Conservation (phyloP, 192 early-diverging fungal species). For the Coemansia sp. region DNA sequence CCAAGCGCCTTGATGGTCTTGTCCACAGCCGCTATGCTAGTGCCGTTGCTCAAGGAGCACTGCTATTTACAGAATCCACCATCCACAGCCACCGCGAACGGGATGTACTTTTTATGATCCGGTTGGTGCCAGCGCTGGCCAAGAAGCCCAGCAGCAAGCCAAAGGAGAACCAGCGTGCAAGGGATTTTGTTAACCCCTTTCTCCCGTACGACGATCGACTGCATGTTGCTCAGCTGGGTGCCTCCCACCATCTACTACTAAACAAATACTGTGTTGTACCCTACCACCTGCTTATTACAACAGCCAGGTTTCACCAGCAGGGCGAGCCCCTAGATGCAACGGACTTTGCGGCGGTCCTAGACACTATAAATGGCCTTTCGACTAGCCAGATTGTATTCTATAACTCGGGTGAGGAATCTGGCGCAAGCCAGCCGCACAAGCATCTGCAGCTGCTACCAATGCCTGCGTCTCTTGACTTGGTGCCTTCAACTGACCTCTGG, state of each 20-base stretch:
- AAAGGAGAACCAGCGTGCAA: conserved; percentile 22
- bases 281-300: conserved; percentile 60
- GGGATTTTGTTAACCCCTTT: conserved; percentile 48
- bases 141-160: conserved; percentile 48
- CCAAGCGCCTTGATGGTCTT: conserved; percentile 23
- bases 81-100: conserved; percentile 25
- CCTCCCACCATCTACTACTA: conserved; percentile 57
- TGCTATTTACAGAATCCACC: conserved; percentile 45
- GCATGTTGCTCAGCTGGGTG: conserved; percentile 34
- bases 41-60: conserved; percentile 38
- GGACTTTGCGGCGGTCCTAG: conserved; percentile 43
- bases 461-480: conserved; percentile 26
- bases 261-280: conserved; percentile 67
- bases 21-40: conserved; percentile 34
- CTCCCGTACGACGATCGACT: conserved; percentile 38
- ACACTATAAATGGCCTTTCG: conserved; percentile 16
- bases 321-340: conserved; percentile 36
- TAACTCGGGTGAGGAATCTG: conserved; percentile 52
- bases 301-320: conserved; percentile 55
- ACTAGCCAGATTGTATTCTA: conserved; percentile 49
- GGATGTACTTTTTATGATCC: conserved; percentile 41
- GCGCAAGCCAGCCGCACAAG: conserved; percentile 62
- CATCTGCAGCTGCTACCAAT: conserved; percentile 66
- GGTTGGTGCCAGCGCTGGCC: conserved; percentile 47
- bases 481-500: conserved; percentile 29